Conservation (phyloP, 208 protist genomes). For the Dictyostelium gargantuum region DNA sequence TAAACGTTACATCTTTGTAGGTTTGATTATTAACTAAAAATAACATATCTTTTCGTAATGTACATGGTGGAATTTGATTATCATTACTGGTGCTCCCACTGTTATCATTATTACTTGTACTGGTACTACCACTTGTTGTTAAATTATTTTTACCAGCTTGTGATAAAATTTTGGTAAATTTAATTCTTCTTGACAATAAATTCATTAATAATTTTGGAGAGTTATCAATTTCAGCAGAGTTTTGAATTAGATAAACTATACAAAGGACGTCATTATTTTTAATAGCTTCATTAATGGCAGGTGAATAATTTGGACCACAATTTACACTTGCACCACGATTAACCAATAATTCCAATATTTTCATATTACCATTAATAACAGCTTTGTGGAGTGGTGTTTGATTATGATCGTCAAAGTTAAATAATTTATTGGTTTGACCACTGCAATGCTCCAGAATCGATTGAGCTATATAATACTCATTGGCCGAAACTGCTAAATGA, state of each 20-base stretch:
- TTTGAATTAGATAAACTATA: constrained; percentile 18
- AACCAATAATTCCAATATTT: constrained; percentile 64
- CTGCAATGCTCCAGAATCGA: constrained; percentile 23
- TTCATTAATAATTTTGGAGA: constrained; percentile 2
- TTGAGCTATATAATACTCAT: constrained; percentile 25
- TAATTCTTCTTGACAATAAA: constrained; percentile 17
- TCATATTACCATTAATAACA: constrained; percentile 68
- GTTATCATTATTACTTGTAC: not conserved
- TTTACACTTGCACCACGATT: constrained; percentile 62
- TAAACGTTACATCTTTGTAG: constrained; percentile 48
- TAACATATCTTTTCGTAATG: constrained; percentile 16
- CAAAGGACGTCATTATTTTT: constrained; percentile 10
- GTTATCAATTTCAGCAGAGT: not conserved
- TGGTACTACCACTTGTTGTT: not conserved
- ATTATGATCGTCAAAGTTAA: constrained; percentile 41
- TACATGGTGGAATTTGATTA: not conserved
- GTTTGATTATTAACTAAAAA: constrained; percentile 13
- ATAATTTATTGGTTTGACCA: not conserved
- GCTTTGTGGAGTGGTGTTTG: constrained; percentile 65
- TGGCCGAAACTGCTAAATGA: not conserved
- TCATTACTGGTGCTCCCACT: no score
- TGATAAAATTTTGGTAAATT: not conserved
- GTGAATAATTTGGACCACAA: not conserved
- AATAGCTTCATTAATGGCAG: constrained; percentile 12
- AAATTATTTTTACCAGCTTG: no score